Conservation (phyloP, 768 basidiomycete genomes). For the Lanmaoa rubissima region DNA sequence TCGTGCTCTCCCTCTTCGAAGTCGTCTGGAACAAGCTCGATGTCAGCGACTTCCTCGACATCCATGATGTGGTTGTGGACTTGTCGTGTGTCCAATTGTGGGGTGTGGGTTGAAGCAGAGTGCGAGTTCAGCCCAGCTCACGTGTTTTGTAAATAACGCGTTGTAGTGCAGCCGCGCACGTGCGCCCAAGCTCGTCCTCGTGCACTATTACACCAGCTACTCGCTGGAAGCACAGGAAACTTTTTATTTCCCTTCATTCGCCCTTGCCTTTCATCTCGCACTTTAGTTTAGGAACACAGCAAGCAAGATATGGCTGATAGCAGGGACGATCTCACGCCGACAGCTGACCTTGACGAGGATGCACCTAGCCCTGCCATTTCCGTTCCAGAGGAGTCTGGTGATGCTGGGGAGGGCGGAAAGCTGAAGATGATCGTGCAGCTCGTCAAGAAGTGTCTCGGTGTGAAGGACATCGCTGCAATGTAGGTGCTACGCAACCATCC, state of each 20-base stretch:
- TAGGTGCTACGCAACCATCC: conserved; percentile 38
- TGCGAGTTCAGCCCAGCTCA: no score
- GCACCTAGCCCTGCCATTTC: conserved; percentile 57
- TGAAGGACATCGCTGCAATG: conserved; percentile 95
- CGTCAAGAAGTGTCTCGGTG: conserved; percentile 87
- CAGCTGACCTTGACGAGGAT: conserved; percentile 43
- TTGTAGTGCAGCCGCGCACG: no score
- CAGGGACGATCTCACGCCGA: conserved; percentile 10
- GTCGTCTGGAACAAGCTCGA: no score
- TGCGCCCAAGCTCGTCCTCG: no score
- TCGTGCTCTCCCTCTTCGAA: no score
- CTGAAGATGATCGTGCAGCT: conserved; percentile 92
- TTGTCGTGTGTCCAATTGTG: no score
- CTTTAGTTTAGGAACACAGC: background rate
- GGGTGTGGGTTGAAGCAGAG: no score
- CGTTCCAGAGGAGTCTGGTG: conserved; percentile 68
- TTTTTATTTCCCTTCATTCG: conserved; percentile 4
- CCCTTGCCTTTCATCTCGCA: background rate
- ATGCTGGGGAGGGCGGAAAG: conserved; percentile 84
- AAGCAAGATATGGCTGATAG: conserved; percentile 20
- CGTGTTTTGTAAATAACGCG: no score
- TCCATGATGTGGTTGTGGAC: no score
- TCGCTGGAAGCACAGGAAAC: background rate
- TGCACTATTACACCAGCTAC: no score
- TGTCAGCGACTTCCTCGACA: no score